These are phyloP conservation scores for Notholithocarpus densiflorus DNA, from an alignment of 306 rosid genomes.

Conservation along the genomic window DNA sequence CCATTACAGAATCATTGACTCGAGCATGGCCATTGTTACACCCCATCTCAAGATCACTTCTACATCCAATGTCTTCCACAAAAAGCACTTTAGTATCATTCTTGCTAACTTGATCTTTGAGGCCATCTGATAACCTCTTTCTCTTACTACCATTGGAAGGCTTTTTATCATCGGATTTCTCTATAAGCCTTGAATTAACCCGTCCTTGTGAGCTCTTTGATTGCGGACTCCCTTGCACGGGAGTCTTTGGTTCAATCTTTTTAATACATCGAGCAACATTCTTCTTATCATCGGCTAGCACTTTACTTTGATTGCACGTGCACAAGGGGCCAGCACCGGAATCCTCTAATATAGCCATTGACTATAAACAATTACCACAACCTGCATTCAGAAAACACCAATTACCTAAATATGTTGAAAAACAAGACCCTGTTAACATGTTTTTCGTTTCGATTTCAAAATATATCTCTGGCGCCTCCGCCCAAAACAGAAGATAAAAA, in stretches of 20 bases:
- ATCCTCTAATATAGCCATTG: not conserved
- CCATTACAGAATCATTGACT: conserved; percentile 8
- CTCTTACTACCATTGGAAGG: conserved; percentile 19
- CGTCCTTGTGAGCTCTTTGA: not conserved
- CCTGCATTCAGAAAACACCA: too few species aligned
- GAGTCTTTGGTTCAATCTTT: not conserved
- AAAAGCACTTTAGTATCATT: conserved; percentile 11
- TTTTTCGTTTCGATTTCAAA: too few species aligned
- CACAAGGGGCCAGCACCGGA: not conserved
- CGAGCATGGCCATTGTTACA: not conserved
- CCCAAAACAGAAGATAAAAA: too few species aligned
- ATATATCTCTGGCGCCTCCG: too few species aligned
- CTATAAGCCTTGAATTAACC: conserved; percentile 22
- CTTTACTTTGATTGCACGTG: too few species aligned
- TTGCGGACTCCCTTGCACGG: not conserved
- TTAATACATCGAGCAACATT: not conserved
- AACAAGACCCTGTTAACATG: not conserved
- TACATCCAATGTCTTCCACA: not conserved
- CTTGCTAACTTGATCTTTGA: not conserved
- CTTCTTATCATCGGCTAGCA: not conserved
- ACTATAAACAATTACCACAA: not conserved
- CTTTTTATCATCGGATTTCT: conserved; percentile 18
- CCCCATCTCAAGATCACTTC: not conserved
- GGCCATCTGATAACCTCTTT: not conserved
- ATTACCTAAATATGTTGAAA: not conserved